Conservation (phyloP, 2,329 filamentous ascomycete genomes). For the Sclerotinia spermophila region DNA sequence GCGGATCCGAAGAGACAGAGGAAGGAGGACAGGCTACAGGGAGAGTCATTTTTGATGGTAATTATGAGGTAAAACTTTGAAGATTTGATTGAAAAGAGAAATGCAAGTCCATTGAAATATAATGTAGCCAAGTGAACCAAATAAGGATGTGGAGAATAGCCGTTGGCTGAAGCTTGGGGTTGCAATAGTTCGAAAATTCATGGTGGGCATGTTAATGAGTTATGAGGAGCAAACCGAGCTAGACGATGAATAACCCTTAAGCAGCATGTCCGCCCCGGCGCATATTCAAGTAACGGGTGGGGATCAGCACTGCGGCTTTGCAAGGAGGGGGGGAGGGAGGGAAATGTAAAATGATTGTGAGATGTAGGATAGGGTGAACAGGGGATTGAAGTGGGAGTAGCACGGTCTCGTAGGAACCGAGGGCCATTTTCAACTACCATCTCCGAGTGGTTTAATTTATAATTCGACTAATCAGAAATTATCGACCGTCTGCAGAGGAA, state of each 20-base stretch:
- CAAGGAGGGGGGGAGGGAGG: constrained; percentile 21
- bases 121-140: constrained; percentile 21
- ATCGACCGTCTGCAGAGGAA: constrained; percentile 28
- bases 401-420: constrained; percentile 18
- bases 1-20: constrained; percentile 31
- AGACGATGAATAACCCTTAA: constrained; percentile 18
- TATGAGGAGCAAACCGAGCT: constrained; percentile 28
- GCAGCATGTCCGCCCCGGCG: constrained; percentile 18
- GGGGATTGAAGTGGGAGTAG: constrained; percentile 10
- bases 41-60: constrained; percentile 34
- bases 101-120: constrained; percentile 18
- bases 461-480: constrained; percentile 18
- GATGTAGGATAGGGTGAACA: constrained; percentile 10
- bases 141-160: constrained; percentile 19
- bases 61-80: constrained; percentile 9
- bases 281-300: constrained; percentile 22
- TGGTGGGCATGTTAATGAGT: constrained; percentile 29
- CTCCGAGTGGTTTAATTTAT: constrained; percentile 16
- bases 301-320: constrained; percentile 30
- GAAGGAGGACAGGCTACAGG: constrained; percentile 36
- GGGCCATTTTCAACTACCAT: constrained; percentile 22
- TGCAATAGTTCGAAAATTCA: constrained; percentile 19
- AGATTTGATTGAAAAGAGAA: constrained; percentile 15
- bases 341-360: constrained; percentile 13
- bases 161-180: constrained; percentile 20